A percentile compares a stretch with the other conserved stretches of the same genome.
Conservation (phyloP, 345 rosid species). For the Gossypium raimondii region DNA sequence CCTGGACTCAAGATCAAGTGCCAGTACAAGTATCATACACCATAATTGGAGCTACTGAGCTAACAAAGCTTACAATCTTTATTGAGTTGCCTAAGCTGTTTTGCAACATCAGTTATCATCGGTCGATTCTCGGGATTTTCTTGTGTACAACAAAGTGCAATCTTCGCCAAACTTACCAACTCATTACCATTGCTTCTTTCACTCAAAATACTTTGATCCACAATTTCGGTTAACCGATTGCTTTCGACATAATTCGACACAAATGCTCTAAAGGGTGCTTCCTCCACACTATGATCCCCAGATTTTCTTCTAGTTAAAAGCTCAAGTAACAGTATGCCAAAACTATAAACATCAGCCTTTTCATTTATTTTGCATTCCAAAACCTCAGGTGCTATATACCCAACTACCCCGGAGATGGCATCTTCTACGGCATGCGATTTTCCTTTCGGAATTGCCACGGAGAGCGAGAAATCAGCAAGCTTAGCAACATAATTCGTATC, state of each 20-base stretch:
- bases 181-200: conserved; percentile 8
- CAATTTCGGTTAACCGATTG: conserved; percentile 5
- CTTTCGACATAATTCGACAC: neutral
- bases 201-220: neutral
- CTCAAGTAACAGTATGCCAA: conserved; percentile 9
- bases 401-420: neutral
- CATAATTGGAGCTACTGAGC: neutral
- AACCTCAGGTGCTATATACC: conserved; percentile 4
- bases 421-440: neutral
- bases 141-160: neutral
- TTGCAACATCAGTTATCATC: conserved; percentile 7
- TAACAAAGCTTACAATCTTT: neutral
- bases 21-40: neutral
- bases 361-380: neutral
- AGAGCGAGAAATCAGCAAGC: neutral
- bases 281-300: neutral
- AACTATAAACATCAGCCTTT: conserved; percentile 10
- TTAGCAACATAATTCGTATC: conserved; percentile 4
- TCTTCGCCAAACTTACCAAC: neutral
- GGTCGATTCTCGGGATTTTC: conserved; percentile 1
- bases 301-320: conserved; percentile 2
- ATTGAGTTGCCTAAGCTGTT: conserved; percentile 7
- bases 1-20: neutral
- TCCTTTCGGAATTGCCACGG: neutral
- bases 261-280: neutral